Conservation (phyloP, 805 yeast genomes). For the Cyberlindnera americana region DNA sequence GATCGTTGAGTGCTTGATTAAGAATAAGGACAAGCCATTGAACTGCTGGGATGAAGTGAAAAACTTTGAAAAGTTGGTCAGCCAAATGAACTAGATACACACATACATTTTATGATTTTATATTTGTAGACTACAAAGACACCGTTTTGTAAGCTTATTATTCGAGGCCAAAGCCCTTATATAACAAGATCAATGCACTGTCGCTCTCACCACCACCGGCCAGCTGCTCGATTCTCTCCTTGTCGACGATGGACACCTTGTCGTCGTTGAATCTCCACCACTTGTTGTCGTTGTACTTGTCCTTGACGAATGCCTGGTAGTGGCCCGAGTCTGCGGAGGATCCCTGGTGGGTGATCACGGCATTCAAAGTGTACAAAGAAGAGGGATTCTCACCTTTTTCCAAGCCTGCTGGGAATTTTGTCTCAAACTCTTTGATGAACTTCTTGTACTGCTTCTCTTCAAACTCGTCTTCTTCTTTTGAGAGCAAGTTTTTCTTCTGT, state of each 20-base stretch:
- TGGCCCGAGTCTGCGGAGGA: conserved; percentile 97
- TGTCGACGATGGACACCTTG: conserved; percentile 71
- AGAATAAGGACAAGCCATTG: conserved; percentile 61
- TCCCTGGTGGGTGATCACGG: conserved; percentile 91
- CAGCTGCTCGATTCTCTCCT: conserved; percentile 75
- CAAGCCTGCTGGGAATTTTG: conserved; percentile 45
- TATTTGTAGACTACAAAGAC: conserved; percentile 1
- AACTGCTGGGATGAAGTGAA: conserved; percentile 83
- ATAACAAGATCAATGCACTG: conserved; percentile 84
- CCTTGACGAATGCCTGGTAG: conserved; percentile 85
- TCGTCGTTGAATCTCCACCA: conserved; percentile 98
- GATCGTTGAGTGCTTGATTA: conserved; percentile 55
- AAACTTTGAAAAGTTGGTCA: conserved; percentile 58
- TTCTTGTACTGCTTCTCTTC: conserved; percentile 47
- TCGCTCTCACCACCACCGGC: conserved; percentile 99
- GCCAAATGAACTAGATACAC: conserved; percentile 34
- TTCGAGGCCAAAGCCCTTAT: conserved; percentile 73
- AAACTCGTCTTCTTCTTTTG: conserved; percentile 47
- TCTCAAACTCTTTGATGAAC: conserved; percentile 43
- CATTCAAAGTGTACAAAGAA: conserved; percentile 77
- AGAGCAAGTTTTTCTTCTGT: conserved; percentile 42
- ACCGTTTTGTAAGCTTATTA: conserved; percentile 8
- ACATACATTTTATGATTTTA: not conserved
- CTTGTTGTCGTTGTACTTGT: conserved; percentile 64
- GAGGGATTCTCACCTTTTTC: conserved; percentile 74